phyloP scores from a whole-genome alignment of 306 rosid genomes.

The Begonia fuchsioides region DNA sequence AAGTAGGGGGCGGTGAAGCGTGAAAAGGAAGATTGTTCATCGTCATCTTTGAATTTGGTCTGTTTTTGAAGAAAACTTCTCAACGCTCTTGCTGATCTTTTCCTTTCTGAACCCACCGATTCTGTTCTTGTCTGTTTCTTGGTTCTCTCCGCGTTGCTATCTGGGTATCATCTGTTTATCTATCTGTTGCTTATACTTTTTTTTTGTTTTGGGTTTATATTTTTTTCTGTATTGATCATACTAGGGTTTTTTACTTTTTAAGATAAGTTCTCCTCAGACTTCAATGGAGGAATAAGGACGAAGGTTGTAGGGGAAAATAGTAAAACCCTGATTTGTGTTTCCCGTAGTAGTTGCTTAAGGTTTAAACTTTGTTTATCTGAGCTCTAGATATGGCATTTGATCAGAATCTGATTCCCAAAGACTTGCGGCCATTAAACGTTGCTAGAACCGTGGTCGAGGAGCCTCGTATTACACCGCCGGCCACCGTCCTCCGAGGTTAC shows the following conservation, averaged over 20 bases:
- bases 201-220: constrained; percentile 1
- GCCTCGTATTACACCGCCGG: constrained; percentile 30
- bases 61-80: constrained; percentile 9
- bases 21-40: constrained; percentile 11
- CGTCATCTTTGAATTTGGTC: constrained; percentile 13
- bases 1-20: neutral
- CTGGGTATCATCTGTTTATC: constrained; percentile 1
- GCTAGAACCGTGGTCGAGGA: constrained; percentile 45
- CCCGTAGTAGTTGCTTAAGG: neutral
- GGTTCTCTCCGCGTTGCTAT: neutral
- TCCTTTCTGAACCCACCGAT: constrained; percentile 26
- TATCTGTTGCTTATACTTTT: neutral
- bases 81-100: constrained; percentile 7
- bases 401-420: constrained; percentile 41
- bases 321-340: too few species aligned
- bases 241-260: constrained; percentile 30
- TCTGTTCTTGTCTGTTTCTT: constrained; percentile 1
- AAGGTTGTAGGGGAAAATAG: neutral
- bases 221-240: constrained; percentile 15
- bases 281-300: constrained; percentile 7
- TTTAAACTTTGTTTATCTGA: neutral
- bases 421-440: constrained; percentile 45
- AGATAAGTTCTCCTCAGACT: constrained; percentile 1
- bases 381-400: constrained; percentile 59
- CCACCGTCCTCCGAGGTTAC: constrained; percentile 14